Percentiles rank a stretch among this genome's conserved stretches.
Conservation (phyloP, 345 rosid genomes). For the thale cress (Arabidopsis thaliana) region TAIR10.1 NC_003070.9:3760501-3761000, state of each 20-base stretch:
- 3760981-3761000: slow-evolving; percentile 58
- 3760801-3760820: not conserved
- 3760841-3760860: not conserved
- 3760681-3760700: slow-evolving; percentile 44
- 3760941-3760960: slow-evolving; percentile 50
- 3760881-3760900: not conserved
- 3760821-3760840: not conserved
- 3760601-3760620: slow-evolving; percentile 42
- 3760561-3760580: not conserved
- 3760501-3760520: slow-evolving; percentile 34
- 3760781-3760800: not conserved
- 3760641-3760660: slow-evolving; percentile 51
- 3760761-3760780: slow-evolving; percentile 2
- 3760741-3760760: slow-evolving; percentile 10
- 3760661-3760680: slow-evolving; percentile 45
- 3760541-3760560: not conserved
- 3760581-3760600: slow-evolving; percentile 64
- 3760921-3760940: not conserved
- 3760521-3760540: not conserved
- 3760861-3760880: slow-evolving; percentile 1
- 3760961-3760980: slow-evolving; percentile 59
- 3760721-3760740: slow-evolving; percentile 15
- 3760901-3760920: not conserved
- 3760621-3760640: slow-evolving; percentile 47
- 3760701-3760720: slow-evolving; percentile 47